Percentiles rank a stretch among this genome's conserved stretches.
phyloP scores from a whole-genome alignment of 306 rosid genomes.

The Mimosa pudica region DNA sequence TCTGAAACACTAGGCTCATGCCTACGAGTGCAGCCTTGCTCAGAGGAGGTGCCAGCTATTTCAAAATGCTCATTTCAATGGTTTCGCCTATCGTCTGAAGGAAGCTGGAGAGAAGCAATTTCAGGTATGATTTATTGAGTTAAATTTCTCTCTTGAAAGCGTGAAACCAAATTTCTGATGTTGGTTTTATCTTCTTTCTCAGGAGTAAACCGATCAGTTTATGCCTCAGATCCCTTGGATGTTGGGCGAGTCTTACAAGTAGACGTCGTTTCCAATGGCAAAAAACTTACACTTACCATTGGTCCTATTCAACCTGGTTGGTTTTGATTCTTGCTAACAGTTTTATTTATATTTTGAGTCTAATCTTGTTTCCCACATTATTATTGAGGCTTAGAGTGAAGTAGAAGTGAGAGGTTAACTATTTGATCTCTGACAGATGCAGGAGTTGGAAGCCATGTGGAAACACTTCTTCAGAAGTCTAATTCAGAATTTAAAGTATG shows the following conservation, averaged over 20 bases:
- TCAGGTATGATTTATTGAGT: conserved; percentile 53
- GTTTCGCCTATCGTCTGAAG: conserved; percentile 84
- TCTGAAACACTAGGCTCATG: conserved; percentile 73
- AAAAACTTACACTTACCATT: conserved; percentile 60
- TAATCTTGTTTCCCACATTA: neutral
- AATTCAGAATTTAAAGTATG: conserved; percentile 85
- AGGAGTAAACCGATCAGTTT: conserved; percentile 70
- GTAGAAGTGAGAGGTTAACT: conserved; percentile 36
- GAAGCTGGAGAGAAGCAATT: conserved; percentile 84
- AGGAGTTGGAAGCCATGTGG: conserved; percentile 74
- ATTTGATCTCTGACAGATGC: conserved; percentile 58
- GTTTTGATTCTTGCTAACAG: conserved; percentile 39
- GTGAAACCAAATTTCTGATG: conserved; percentile 20
- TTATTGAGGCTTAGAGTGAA: neutral
- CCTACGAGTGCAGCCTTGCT: conserved; percentile 63
- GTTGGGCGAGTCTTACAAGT: conserved; percentile 88
- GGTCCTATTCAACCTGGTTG: conserved; percentile 82
- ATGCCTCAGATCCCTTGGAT: conserved; percentile 91
- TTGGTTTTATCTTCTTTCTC: conserved; percentile 39
- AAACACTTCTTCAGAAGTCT: conserved; percentile 77
- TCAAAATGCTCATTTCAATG: conserved; percentile 83
- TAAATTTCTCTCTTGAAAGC: neutral
- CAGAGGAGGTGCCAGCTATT: conserved; percentile 62
- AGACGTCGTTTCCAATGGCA: conserved; percentile 68
- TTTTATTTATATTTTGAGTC: conserved; percentile 7